Evolutionary conservation across 345 rosid genomes (phyloP).

Genomic region (Lepidium didymum): DNA sequence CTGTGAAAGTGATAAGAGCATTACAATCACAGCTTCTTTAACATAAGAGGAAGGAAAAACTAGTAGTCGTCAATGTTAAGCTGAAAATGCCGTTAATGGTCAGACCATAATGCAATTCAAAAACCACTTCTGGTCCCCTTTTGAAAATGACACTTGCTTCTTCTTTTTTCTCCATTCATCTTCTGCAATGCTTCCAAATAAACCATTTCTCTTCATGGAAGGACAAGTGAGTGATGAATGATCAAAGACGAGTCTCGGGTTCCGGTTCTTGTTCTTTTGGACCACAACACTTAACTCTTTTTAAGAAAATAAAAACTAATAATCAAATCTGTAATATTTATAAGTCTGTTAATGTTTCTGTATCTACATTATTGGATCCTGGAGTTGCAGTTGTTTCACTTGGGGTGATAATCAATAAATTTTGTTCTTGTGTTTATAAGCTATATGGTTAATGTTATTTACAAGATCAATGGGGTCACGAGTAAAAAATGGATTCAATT

Average conservation of each 20-base stretch:
- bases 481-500: conserved; percentile 8
- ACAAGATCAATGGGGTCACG: conserved; percentile 18
- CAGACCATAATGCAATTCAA: conserved; percentile 4
- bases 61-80: conserved; percentile 11
- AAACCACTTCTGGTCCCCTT: conserved; percentile 20
- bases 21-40: conserved; percentile 20
- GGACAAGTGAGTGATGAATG: conserved; percentile 32
- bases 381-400: conserved; percentile 22
- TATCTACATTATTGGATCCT: conserved; percentile 21
- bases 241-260: not conserved
- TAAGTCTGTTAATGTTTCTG: conserved; percentile 7
- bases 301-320: not conserved
- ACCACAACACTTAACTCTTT: conserved; percentile 15
- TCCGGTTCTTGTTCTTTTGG: conserved; percentile 14
- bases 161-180: conserved; percentile 3
- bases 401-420: conserved; percentile 21
- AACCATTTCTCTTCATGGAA: conserved; percentile 20
- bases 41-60: conserved; percentile 34
- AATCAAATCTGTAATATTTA: not conserved
- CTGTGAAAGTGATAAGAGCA: conserved; percentile 33
- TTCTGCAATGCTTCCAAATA: conserved; percentile 20
- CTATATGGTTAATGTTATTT: conserved; percentile 3
- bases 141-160: conserved; percentile 31
- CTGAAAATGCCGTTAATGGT: conserved; percentile 22
- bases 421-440: not conserved